Evolutionary conservation across 2,329 filamentous ascomycete genomes (phyloP).

Genomic region (Cercospora zeina): DNA sequence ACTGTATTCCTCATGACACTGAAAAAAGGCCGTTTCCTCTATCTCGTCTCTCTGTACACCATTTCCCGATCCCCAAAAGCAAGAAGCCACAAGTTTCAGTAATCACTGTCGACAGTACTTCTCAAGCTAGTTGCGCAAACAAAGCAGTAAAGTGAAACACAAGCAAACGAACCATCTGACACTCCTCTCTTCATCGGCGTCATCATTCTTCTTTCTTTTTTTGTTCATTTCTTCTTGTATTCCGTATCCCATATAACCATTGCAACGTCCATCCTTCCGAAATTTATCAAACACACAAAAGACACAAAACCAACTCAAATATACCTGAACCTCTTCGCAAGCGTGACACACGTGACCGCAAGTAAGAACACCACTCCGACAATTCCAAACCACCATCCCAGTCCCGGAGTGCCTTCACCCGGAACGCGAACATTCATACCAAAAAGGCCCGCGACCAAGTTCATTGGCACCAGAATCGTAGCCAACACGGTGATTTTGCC

Average conservation of each 20-base stretch:
- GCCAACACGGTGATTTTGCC: conserved; percentile 94
- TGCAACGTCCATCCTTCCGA: no score
- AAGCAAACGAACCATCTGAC: background rate
- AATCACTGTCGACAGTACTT: conserved; percentile 1
- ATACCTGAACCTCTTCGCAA: conserved; percentile 48
- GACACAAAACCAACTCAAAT: conserved; percentile 36
- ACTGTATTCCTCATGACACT: background rate
- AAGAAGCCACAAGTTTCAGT: background rate
- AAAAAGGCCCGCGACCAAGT: conserved; percentile 82
- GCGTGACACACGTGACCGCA: conserved; percentile 43
- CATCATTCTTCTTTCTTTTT: background rate
- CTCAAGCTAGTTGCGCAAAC: background rate
- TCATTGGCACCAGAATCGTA: conserved; percentile 93
- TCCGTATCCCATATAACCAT: background rate
- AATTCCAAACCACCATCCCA: conserved; percentile 63
- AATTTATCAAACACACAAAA: background rate
- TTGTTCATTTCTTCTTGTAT: background rate
- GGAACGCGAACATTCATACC: conserved; percentile 85
- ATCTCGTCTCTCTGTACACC: background rate
- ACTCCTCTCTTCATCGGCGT: background rate
- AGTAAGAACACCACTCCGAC: conserved; percentile 56
- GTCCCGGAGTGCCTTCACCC: conserved; percentile 51
- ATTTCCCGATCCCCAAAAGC: background rate
- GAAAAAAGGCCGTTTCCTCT: background rate
- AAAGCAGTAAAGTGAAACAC: background rate